Evolutionary conservation across 1,284 basidiomycete species (phyloP), one percentile per base, ranked within the genome.

Genomic region (Fomitopsis betulina): DNA sequence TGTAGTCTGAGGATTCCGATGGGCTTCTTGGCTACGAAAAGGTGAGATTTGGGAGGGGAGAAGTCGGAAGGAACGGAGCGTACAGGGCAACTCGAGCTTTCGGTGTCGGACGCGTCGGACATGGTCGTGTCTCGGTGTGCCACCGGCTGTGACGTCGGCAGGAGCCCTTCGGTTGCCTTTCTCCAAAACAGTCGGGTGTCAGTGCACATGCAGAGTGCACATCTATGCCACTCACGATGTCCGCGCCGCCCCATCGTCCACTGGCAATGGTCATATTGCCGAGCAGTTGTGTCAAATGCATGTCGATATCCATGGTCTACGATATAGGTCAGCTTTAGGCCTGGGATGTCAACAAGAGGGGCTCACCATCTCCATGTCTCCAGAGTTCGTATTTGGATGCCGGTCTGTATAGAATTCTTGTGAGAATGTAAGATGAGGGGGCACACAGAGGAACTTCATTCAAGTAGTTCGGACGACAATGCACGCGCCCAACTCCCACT

Each of bases 81-180:
- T 58, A 68, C 70, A 58, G 62, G 64, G 60, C 67, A 68, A 8
- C 54, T 63, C 58, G 68, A 65, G 58, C 68, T 67, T 58, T 69
- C 69, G 45, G 60, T 58, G 65, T 67, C 67, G 57, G 68, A 65
- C 51, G 66, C 62, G 62, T 68, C 68, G 55, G 60, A 67, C 66
- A 65, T 68, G 66, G 54, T 58, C 56, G 65, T 60, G 63, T 72
- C 68, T 51, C 54, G 61, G 49, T 52, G 59, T 55, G 39, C 59
- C 37, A 39, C 43, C 57, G 60, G 57, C 57, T 37, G 63, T 49
- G 57, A 56, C 51, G 54, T 60, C 62, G 53, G 54, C 33, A 51
- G 49, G 49, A n/a, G 59, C 61, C 62, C 64, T 62, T 67, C 65
- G 63, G 56, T 69, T 68, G 52, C 62, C 69, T 69, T 65, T 65